These are phyloP conservation scores for Penicillium sclerotigenum DNA, from an alignment of 2,329 filamentous ascomycete species.

Conservation along the genomic window DNA sequence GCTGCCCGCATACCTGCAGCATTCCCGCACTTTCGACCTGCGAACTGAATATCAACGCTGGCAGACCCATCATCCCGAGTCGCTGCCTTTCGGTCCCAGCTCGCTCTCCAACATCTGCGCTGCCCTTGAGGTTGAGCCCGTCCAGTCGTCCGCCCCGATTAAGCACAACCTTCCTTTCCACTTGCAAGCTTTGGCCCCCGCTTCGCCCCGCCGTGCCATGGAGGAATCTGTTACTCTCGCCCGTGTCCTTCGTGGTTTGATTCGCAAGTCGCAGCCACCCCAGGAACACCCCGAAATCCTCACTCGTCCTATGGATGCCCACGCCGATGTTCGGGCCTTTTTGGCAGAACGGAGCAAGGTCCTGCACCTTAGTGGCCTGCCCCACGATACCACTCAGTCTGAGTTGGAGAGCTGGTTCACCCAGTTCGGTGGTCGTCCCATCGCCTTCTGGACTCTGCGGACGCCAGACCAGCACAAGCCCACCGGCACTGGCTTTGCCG, in stretches of 20 bases:
- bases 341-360: slow-evolving; percentile 96
- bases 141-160: slow-evolving; percentile 95
- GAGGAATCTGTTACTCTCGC: slow-evolving; percentile 95
- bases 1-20: slow-evolving; percentile 91
- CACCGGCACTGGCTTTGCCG: slow-evolving; percentile 96
- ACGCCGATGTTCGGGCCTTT: slow-evolving; percentile 94
- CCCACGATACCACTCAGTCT: slow-evolving; percentile 96
- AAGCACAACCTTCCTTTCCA: slow-evolving; percentile 99
- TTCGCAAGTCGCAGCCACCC: slow-evolving; percentile 91
- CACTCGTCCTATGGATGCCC: slow-evolving; percentile 91
- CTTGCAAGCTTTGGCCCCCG: slow-evolving; percentile 89
- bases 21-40: slow-evolving; percentile 94
- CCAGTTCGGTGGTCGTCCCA: slow-evolving; percentile 93
- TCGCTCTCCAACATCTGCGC: slow-evolving; percentile 97
- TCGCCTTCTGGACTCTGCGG: slow-evolving; percentile 97
- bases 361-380: slow-evolving; percentile 93
- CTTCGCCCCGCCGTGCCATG: slow-evolving; percentile 92
- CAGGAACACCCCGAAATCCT: slow-evolving; percentile 94
- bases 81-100: slow-evolving; percentile 90
- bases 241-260: slow-evolving; percentile 84
- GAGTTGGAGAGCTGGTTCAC: slow-evolving; percentile 99
- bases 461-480: slow-evolving; percentile 99
- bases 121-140: slow-evolving; percentile 93
- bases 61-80: slow-evolving; percentile 98
- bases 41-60: slow-evolving; percentile 97